Evolutionary conservation across 495 filamentous ascomycete genomes (phyloP).

Genomic region (Thozetella sp.): DNA sequence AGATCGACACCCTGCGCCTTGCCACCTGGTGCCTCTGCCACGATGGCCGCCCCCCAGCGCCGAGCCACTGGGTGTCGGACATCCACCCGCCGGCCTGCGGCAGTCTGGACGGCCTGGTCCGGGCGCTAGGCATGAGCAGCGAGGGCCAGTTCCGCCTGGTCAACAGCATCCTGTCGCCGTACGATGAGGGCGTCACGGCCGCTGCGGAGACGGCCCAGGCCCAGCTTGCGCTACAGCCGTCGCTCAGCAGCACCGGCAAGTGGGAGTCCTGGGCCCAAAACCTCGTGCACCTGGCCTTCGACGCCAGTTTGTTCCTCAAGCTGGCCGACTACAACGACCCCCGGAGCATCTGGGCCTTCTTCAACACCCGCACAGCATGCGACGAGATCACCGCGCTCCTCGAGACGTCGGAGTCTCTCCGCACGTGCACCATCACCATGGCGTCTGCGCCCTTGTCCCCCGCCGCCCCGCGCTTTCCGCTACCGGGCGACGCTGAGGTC

Average conservation of each 20-base stretch:
- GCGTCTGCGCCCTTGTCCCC: background rate
- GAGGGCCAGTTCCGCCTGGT: background rate
- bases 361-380: background rate
- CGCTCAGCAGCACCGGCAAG: background rate
- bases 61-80: background rate
- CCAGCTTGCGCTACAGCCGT: background rate
- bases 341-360: background rate
- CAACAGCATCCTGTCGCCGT: background rate
- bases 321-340: background rate
- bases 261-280: background rate
- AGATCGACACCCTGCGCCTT: background rate
- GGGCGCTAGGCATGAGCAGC: background rate
- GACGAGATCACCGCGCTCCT: background rate
- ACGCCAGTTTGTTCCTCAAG: background rate
- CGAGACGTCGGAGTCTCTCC: background rate
- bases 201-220: background rate
- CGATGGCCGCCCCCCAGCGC: background rate
- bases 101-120: background rate
- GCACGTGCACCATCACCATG: background rate
- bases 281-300: background rate
- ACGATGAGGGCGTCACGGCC: background rate
- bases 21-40: slow-evolving; percentile 1
- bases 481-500: background rate
- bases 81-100: background rate
- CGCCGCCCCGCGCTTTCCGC: background rate